Percentiles rank a stretch among this genome's conserved stretches.
phyloP scores from a whole-genome alignment of 495 filamentous ascomycete genomes.

The Penicillium cataractarum region DNA sequence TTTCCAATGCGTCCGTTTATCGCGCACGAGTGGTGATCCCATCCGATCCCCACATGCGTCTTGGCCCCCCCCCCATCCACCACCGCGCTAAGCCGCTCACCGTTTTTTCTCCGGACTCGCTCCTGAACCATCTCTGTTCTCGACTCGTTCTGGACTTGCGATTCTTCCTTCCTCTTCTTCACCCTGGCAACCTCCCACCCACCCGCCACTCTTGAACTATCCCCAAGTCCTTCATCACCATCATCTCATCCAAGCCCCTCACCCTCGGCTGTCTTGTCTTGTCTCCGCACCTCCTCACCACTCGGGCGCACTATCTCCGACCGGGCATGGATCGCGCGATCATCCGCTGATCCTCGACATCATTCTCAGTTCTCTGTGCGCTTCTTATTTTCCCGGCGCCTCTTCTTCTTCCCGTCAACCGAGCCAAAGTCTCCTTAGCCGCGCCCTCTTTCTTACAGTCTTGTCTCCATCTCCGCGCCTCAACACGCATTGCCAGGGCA shows the following conservation, averaged over 20 bases:
- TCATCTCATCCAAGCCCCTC: conserved; percentile 12
- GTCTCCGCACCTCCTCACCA: conserved; percentile 16
- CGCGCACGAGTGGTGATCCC: background rate
- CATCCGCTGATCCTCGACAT: conserved; percentile 31
- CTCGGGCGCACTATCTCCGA: conserved; percentile 21
- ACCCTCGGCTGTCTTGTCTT: background rate
- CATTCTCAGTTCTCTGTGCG: conserved; percentile 14
- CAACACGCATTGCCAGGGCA: conserved; percentile 4
- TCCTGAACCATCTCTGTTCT: conserved; percentile 25
- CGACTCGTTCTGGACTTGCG: background rate
- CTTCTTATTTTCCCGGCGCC: background rate
- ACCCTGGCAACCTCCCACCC: background rate
- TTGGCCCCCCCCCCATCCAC: conserved; percentile 25
- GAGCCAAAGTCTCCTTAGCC: background rate
- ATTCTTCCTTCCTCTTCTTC: background rate
- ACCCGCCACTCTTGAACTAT: too few relatives aligned
- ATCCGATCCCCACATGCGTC: conserved; percentile 12
- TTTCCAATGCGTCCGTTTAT: conserved; percentile 1
- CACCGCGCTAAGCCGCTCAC: conserved; percentile 29
- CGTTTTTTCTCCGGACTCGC: conserved; percentile 23
- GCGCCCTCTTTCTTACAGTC: background rate
- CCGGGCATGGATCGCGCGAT: conserved; percentile 28
- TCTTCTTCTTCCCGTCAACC: background rate
- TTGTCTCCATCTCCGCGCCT: background rate
- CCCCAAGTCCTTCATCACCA: background rate